phyloP scores from a whole-genome alignment of 2,329 filamentous ascomycete species.

The Ascochyta clinopodiicola region DNA sequence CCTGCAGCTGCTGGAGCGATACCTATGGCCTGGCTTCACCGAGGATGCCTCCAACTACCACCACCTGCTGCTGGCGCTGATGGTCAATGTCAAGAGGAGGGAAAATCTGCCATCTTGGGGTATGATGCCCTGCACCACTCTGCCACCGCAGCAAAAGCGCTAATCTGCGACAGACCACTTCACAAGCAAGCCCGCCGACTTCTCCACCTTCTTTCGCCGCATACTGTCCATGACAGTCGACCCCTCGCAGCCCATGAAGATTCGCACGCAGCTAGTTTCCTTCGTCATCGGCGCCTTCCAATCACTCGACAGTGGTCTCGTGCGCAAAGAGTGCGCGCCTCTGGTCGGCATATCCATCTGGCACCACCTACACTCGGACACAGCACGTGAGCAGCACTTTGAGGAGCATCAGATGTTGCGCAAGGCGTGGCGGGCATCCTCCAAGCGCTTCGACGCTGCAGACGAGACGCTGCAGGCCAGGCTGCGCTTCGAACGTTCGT shows the following conservation, averaged over 20 bases:
- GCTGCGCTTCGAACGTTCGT: slow-evolving; percentile 88
- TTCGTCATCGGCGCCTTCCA: slow-evolving; percentile 94
- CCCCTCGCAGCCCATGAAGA: slow-evolving; percentile 50
- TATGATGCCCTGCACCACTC: slow-evolving; percentile 53
- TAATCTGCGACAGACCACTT: slow-evolving; percentile 69
- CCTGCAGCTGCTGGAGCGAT: slow-evolving; percentile 87
- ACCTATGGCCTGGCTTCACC: slow-evolving; percentile 91
- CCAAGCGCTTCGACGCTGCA: slow-evolving; percentile 84
- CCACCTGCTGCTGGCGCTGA: slow-evolving; percentile 82
- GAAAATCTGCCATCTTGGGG: slow-evolving; percentile 90
- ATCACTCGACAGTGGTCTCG: slow-evolving; percentile 84
- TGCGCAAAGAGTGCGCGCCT: slow-evolving; percentile 95
- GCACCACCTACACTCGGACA: slow-evolving; percentile 87
- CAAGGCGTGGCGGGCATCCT: slow-evolving; percentile 89
- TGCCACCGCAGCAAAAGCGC: slow-evolving; percentile 21
- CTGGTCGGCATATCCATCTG: slow-evolving; percentile 94
- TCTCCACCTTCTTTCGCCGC: slow-evolving; percentile 87
- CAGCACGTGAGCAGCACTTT: slow-evolving; percentile 73
- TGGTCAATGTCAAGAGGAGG: slow-evolving; percentile 86
- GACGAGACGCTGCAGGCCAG: slow-evolving; percentile 80
- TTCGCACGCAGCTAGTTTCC: slow-evolving; percentile 79
- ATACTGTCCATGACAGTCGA: slow-evolving; percentile 83
- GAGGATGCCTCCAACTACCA: slow-evolving; percentile 92
- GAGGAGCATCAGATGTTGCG: slow-evolving; percentile 75
- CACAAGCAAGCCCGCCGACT: slow-evolving; percentile 76